Evolutionary conservation across 1,284 basidiomycete genomes (phyloP), one percentile per base, ranked within the genome.

Genomic region (Schizophyllum amplum): DNA sequence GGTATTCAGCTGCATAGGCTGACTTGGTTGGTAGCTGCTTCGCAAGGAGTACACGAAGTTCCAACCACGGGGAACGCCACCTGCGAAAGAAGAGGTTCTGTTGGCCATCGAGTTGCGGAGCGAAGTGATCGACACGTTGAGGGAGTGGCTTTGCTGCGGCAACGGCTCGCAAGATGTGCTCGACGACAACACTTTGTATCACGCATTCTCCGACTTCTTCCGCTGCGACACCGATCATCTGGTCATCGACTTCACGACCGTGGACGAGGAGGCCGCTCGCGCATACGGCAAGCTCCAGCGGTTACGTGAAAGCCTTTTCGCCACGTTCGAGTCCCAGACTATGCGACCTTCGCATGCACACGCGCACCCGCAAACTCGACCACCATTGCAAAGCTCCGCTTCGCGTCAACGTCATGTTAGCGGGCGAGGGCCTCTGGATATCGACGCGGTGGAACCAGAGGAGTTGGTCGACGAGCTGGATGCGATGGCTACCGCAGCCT

Each of bases 101-200:
- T 66, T 74, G 22, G 72, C 74, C 2, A 68, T 74, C 11, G 70
- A 67, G 9, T 73, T 71, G 47, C 80, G 86, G 5, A 75, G 74
- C 13, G 82, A 86, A 56, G 81, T 92, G 1, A 68, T 91, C 24
- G 79, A 81, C 5, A 76, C 80, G 1, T 71, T 90, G 23, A 79
- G 77, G 57, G 81, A 86, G 59, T 92, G 90, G 90, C 66, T 92
- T 42, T 76, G 72, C 0, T 69, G 74, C 20, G 89, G 89, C 4
- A 82, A 83, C 11, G 90, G 88, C 46, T 80, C 85, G 5, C 86
- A 89, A 66, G 90, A 92, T 61, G 75, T 83, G 42, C 72, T 92
- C 42, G 89, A 92, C 62, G 84, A 90, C 54, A 64, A 69, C 1
- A 80, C 84, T 55, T 75, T 92, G 27, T 82, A 79, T 65, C 72